These are phyloP conservation scores for Boletus sp. DNA, from an alignment of 768 basidiomycete genomes.

Conservation along the genomic window DNA sequence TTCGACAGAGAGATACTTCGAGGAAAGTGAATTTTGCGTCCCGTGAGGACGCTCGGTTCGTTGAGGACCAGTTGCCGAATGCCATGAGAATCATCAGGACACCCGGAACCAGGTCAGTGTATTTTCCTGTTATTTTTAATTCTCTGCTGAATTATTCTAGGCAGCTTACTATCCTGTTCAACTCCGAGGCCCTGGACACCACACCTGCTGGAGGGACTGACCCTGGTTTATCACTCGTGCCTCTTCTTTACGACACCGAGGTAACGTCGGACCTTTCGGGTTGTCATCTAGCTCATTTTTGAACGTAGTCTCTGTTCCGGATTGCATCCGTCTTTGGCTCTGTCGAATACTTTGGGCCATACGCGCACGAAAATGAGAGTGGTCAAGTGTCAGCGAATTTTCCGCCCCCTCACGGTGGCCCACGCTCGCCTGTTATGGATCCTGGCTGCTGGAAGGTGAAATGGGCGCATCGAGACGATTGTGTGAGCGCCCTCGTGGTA, in stretches of 20 bases:
- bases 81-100: constrained; percentile 63
- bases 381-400: constrained; percentile 18
- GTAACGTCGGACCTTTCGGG: constrained; percentile 34
- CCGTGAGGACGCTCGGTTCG: constrained; percentile 25
- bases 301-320: constrained; percentile 45
- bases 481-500: constrained; percentile 70
- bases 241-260: constrained; percentile 59
- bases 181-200: constrained; percentile 48
- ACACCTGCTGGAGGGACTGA: constrained; percentile 11
- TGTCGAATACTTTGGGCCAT: constrained; percentile 53
- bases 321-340: constrained; percentile 62
- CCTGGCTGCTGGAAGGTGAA: constrained; percentile 71
- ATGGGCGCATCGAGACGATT: constrained; percentile 76
- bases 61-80: constrained; percentile 50
- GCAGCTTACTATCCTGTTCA: constrained; percentile 48
- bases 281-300: constrained; percentile 4
- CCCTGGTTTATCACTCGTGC: constrained; percentile 47
- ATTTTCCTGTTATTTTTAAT: neutral
- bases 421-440: constrained; percentile 57
- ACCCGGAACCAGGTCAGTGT: constrained; percentile 49
- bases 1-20: constrained; percentile 15
- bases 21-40: constrained; percentile 14
- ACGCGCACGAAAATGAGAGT: constrained; percentile 19
- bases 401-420: constrained; percentile 56
- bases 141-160: constrained; percentile 20